phyloP scores from a whole-genome alignment of 1,139 yeast species.

The Williopsis jadinii region DNA sequence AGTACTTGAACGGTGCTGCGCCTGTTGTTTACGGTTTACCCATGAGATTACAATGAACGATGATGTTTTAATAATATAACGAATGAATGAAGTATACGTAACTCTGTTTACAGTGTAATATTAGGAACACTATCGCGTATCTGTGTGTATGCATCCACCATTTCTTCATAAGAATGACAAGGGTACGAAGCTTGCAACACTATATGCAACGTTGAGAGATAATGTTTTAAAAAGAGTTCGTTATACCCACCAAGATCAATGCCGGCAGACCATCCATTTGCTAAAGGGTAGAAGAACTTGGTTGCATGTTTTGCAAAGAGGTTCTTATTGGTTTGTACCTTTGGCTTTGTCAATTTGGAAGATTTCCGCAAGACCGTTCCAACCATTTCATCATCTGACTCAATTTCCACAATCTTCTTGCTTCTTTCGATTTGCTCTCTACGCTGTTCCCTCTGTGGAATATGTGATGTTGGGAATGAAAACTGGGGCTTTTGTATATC shows the following conservation, averaged over 20 bases:
- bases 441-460: slow-evolving; percentile 15
- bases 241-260: slow-evolving; percentile 30
- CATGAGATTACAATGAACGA: slow-evolving; percentile 19
- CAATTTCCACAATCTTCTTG: slow-evolving; percentile 14
- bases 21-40: slow-evolving; percentile 79
- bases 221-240: slow-evolving; percentile 29
- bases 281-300: slow-evolving; percentile 30
- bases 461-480: slow-evolving; percentile 28
- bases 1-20: slow-evolving; percentile 72
- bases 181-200: slow-evolving; percentile 29
- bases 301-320: slow-evolving; percentile 26
- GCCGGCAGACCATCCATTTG: slow-evolving; percentile 32
- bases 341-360: slow-evolving; percentile 20
- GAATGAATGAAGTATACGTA: not conserved
- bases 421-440: slow-evolving; percentile 9
- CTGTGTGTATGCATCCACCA: slow-evolving; percentile 20
- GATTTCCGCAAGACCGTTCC: slow-evolving; percentile 26
- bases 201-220: slow-evolving; percentile 26
- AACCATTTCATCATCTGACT: slow-evolving; percentile 9
- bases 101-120: slow-evolving; percentile 2
- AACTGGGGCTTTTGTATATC: slow-evolving; percentile 28
- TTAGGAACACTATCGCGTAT: slow-evolving; percentile 11
- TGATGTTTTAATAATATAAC: not conserved
- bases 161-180: slow-evolving; percentile 27
- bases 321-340: slow-evolving; percentile 17